Conservation (phyloP, 345 rosid species). For the Eucalyptus guilfoylei region DNA sequence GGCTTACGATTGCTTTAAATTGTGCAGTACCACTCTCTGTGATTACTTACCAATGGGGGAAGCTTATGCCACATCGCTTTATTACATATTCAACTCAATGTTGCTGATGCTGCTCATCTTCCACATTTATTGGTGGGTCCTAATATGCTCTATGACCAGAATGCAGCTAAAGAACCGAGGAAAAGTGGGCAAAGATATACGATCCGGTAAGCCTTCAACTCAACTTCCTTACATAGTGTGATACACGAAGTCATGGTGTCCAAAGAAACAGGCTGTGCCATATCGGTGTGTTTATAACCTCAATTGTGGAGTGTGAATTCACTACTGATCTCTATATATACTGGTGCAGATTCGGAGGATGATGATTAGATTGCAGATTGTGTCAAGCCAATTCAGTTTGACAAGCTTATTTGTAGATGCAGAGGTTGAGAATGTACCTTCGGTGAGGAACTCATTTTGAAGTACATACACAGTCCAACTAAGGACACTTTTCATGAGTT, state of each 20-base stretch:
- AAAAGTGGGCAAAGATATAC: constrained; percentile 86
- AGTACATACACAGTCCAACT: background rate
- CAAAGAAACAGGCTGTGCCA: background rate
- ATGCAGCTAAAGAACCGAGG: constrained; percentile 88
- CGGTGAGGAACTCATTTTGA: background rate
- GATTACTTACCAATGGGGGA: no score
- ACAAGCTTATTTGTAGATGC: background rate
- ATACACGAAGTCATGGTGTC: background rate
- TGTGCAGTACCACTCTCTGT: no score
- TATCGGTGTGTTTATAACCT: background rate
- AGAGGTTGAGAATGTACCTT: background rate
- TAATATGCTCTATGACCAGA: constrained; percentile 78
- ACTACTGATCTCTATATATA: background rate
- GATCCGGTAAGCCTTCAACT: constrained; percentile 51
- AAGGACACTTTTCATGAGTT: background rate
- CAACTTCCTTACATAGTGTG: background rate
- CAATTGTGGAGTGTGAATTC: background rate
- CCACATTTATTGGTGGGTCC: constrained; percentile 10
- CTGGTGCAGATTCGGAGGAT: constrained; percentile 81
- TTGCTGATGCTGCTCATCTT: no score
- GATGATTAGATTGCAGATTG: constrained; percentile 44
- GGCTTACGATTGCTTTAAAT: no score
- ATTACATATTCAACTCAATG: no score
- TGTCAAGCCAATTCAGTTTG: background rate
- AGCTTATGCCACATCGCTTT: no score